Conservation (phyloP, 352 stramenopile genomes). For the Phytopythium boreale region DNA sequence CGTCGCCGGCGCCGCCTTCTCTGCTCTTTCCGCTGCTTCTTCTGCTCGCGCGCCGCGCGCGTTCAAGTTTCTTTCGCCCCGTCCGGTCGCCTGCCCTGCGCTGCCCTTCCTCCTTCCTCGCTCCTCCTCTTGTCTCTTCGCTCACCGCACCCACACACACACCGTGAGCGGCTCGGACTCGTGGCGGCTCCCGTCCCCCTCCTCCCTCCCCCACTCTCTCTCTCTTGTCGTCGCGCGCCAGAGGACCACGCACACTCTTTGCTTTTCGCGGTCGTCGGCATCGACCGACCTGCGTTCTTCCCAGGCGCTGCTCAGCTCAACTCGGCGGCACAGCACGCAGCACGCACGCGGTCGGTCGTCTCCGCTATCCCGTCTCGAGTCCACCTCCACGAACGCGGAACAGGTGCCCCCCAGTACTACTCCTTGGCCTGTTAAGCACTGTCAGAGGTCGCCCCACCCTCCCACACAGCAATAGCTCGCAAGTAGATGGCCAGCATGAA, state of each 20-base stretch:
- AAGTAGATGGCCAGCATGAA: slow-evolving; percentile 8
- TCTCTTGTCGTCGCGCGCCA: neutral
- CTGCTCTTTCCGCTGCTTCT: neutral
- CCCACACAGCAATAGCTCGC: neutral
- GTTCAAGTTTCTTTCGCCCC: neutral
- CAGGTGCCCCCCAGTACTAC: neutral
- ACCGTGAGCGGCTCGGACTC: no score
- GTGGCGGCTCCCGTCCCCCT: no score
- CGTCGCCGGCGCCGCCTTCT: neutral
- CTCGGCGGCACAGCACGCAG: neutral
- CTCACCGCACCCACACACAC: neutral
- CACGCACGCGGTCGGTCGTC: neutral
- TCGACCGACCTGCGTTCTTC: neutral
- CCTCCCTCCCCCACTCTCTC: neutral
- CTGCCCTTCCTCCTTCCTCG: neutral
- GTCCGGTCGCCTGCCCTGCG: neutral
- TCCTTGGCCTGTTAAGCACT: no score
- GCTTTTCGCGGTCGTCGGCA: neutral
- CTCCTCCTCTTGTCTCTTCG: slow-evolving; percentile 1
- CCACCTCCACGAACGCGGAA: neutral
- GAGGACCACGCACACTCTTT: neutral
- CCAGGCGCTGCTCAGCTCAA: neutral
- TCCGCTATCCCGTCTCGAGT: neutral
- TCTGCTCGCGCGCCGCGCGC: neutral
- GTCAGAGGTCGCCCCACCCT: neutral